phyloP scores from a whole-genome alignment of 352 stramenopile genomes.

The Globisporangium perplexum region DNA sequence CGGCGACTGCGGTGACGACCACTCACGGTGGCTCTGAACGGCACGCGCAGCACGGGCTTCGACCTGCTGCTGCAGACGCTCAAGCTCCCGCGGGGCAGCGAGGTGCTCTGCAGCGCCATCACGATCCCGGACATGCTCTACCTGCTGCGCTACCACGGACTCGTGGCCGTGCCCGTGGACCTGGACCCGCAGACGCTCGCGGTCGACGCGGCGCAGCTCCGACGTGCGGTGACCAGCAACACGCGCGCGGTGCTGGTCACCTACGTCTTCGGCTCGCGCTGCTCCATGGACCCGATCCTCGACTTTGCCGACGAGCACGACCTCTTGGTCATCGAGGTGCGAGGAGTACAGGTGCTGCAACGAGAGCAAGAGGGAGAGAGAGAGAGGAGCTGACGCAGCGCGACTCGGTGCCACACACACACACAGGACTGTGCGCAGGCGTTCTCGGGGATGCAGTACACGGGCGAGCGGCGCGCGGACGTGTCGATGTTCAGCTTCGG shows the following conservation, averaged over 20 bases:
- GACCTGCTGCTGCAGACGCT: constrained; percentile 76
- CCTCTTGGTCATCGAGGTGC: constrained; percentile 57
- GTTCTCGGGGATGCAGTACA: constrained; percentile 62
- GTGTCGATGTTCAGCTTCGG: constrained; percentile 88
- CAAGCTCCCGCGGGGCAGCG: constrained; percentile 51
- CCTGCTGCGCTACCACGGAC: constrained; percentile 59
- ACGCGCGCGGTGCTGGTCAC: constrained; percentile 67
- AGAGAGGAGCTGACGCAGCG: no score
- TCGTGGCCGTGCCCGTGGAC: constrained; percentile 75
- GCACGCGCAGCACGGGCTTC: constrained; percentile 56
- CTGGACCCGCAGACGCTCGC: constrained; percentile 57
- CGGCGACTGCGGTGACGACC: not conserved
- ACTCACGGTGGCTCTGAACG: not conserved
- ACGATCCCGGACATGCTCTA: constrained; percentile 87
- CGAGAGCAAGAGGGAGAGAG: no score
- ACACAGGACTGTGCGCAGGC: constrained; percentile 72
- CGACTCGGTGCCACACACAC: no score
- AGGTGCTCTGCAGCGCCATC: constrained; percentile 78
- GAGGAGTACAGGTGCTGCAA: not conserved
- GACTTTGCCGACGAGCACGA: constrained; percentile 43
- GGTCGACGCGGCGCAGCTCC: constrained; percentile 43
- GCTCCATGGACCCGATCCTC: constrained; percentile 44
- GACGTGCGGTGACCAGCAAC: constrained; percentile 46
- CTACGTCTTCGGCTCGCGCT: constrained; percentile 73
- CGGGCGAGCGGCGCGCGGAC: constrained; percentile 48